Evolutionary conservation across 2,329 filamentous ascomycete species (phyloP).

Genomic region (Metarhizium album): DNA sequence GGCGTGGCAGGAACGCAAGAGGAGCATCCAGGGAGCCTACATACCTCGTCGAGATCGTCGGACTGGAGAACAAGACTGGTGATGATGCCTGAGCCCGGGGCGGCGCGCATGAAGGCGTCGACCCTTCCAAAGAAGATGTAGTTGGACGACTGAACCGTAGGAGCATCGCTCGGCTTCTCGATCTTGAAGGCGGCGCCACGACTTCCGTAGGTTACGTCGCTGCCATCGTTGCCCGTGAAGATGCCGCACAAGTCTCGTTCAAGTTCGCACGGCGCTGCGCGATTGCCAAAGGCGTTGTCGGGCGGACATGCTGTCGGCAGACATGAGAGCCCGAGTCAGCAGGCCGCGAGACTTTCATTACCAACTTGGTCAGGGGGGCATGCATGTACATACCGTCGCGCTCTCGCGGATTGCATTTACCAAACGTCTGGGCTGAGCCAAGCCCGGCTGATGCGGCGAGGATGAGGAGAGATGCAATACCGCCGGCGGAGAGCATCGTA

Average conservation of each 20-base stretch:
- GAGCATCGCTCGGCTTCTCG: slow-evolving; percentile 40
- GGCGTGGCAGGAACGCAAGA: too few species aligned
- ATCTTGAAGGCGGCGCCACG: slow-evolving; percentile 40
- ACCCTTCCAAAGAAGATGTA: slow-evolving; percentile 81
- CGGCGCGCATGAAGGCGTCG: slow-evolving; percentile 58
- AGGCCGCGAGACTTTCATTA: too few species aligned
- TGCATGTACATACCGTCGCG: neutral
- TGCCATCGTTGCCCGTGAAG: slow-evolving; percentile 16
- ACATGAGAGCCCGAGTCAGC: too few species aligned
- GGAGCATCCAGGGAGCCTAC: too few species aligned
- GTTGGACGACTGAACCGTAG: slow-evolving; percentile 58
- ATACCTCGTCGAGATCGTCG: slow-evolving; percentile 33
- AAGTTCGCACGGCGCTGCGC: slow-evolving; percentile 51
- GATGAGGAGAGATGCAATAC: neutral
- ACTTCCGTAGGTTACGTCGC: slow-evolving; percentile 14
- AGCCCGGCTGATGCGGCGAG: neutral
- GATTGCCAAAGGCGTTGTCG: slow-evolving; percentile 55
- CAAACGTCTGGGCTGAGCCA: neutral
- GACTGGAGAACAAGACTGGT: slow-evolving; percentile 68
- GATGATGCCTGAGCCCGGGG: slow-evolving; percentile 64
- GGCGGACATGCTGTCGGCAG: slow-evolving; percentile 39
- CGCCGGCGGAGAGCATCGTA: neutral
- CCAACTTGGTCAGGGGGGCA: neutral
- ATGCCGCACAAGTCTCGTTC: slow-evolving; percentile 45
- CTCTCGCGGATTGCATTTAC: neutral